Evolutionary conservation across 768 basidiomycete genomes (phyloP), one percentile per base, ranked within the genome.

Genomic region (Crepidotus variabilis): DNA sequence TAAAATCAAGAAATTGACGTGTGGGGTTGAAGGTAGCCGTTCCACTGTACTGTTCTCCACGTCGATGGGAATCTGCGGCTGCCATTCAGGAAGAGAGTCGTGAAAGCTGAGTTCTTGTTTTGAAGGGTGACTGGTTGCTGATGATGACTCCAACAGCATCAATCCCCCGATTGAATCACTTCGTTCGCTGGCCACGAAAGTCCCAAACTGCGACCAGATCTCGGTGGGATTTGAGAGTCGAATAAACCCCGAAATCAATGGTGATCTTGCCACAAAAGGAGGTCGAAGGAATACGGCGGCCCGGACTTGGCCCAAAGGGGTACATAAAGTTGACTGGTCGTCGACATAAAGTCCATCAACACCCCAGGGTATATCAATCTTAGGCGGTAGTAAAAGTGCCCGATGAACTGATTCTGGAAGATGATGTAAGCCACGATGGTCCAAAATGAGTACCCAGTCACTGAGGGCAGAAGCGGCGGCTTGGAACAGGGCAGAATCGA

Each of bases 361-460:
- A 43, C 39, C 39, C 39, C 39, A 43, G 18, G 18, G 39, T 20
- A 43, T 43, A 16, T 14, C 18, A 5, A 43, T 24, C 33, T 35
- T 55, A 16, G 60, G 61, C 18, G 80, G 78, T 36, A 70, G 69
- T 2, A 84, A 55, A n/a, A 88, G 74, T 48, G 70, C 63, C 2
- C 67, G 56, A 55, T 68, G 71, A 11, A 72, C 71, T 21, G 65
- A 57, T 32, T 66, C 58, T 47, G 72, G 65, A 39, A 81, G 43
- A 7, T 67, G 59, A 2, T 59, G 23, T 8, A 87, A 58, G 8
- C 78, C 84, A 46, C 61, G 55, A 48, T 80, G 72, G 53, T 82
- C 81, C 53, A 86, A 69, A 7, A 87, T 51, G 11, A 88, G 73
- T 8, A 81, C 63, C 75, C 80, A 81, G 22, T 78, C 73, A 0